Evolutionary conservation across 2,329 filamentous ascomycete species (phyloP).

Genomic region (Ophiostoma novo-ulmi): DNA sequence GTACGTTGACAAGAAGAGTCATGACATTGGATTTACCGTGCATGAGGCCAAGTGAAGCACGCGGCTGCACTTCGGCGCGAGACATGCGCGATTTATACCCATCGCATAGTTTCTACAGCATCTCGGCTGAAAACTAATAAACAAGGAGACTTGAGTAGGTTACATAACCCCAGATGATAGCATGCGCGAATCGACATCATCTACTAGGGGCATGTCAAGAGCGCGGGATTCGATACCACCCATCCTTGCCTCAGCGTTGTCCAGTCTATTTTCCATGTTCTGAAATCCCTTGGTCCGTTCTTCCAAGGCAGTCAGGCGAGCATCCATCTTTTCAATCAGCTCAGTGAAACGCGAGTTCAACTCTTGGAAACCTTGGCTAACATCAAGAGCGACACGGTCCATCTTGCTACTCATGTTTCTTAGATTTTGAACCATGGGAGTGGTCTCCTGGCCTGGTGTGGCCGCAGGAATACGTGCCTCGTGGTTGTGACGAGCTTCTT

Average conservation of each 20-base stretch:
- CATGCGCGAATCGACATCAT: constrained; percentile 39
- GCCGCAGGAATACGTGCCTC: constrained; percentile 53
- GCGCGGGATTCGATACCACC: constrained; percentile 37
- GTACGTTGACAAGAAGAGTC: neutral
- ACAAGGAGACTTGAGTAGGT: neutral
- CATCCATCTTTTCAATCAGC: constrained; percentile 47
- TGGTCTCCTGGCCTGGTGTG: constrained; percentile 52
- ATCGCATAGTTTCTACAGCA: neutral
- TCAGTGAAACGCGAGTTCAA: constrained; percentile 49
- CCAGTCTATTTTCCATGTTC: constrained; percentile 31
- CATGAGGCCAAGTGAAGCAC: no score
- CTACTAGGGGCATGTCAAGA: constrained; percentile 38
- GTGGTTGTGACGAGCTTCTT: constrained; percentile 57
- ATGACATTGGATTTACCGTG: neutral
- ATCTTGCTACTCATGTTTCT: constrained; percentile 56
- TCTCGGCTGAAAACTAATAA: neutral
- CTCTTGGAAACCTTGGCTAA: constrained; percentile 48
- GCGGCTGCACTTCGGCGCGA: neutral
- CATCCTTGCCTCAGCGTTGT: constrained; percentile 37
- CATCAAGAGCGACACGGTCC: constrained; percentile 54
- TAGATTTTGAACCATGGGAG: constrained; percentile 53
- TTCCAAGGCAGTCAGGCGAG: constrained; percentile 53
- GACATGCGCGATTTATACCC: no score
- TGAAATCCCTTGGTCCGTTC: constrained; percentile 29
- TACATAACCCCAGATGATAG: constrained; percentile 37